Evolutionary conservation across 1,284 basidiomycete species (phyloP), one percentile per base, ranked within the genome.

Genomic region (Sphaerobolus stellatus): DNA sequence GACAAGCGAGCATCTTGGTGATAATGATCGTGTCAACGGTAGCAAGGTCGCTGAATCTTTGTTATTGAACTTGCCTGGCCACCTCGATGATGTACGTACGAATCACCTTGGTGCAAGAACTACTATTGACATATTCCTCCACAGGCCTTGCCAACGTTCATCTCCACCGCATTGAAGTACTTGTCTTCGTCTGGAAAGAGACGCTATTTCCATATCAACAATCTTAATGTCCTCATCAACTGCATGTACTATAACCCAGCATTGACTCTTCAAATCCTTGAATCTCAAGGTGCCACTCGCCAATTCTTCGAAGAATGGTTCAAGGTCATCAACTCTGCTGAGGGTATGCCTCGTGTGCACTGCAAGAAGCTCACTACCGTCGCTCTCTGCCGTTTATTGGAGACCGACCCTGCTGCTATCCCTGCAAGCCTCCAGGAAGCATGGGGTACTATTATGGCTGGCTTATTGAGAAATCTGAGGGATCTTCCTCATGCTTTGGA

Each of bases 31-130:
- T 31, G 82, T 93, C 38, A 88, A 90, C 59, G 93, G 90, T 1
- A 92, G 85, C 72, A 94, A 94, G 71, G 75, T 95, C 47, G 89
- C 85, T 24, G 92, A 96, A 69, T 86, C 86, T 1, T 77, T 93
- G 57, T 72, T 96, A 29, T 80, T 95, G 34, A 89, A 92, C 67
- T 75, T 95, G 31, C 78, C 83, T 22, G 90, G 91, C 6, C 76
- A 82, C 56, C 71, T 92, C 34, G 90, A 92, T 64, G 88, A 92
- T 60, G 90, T 92, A 62, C 33, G 80, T 66, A 2, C 14, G 2
- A 28, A 2, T 6, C 20, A 2, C 31, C 5, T 52, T 20, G 7
- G 18, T 7, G 33, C 3, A 4, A 24, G 18, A 11, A 43, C 18
- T 34, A 2, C 31, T 31, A 13, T 29, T n/a, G 1, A 53, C 30